Percentiles rank a stretch among this genome's conserved stretches.
These are phyloP conservation scores for Claviceps paspali DNA, from an alignment of 2,329 filamentous ascomycete genomes.

Conservation along the genomic window DNA sequence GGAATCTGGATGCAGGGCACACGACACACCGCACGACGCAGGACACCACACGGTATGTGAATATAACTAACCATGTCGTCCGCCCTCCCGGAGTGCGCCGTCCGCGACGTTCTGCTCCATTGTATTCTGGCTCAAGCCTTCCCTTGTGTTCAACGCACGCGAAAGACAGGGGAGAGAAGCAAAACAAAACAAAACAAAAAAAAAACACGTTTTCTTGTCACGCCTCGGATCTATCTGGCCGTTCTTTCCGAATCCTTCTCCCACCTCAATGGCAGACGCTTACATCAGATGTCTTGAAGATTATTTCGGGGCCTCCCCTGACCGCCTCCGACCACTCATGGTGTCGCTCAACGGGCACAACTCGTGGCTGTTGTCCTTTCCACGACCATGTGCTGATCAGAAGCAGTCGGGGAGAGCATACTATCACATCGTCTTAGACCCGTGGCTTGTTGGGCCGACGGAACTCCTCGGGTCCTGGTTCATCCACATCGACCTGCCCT, in stretches of 20 bases:
- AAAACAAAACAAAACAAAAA: too few relatives aligned
- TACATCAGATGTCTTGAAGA: conserved; percentile 7
- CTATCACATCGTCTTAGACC: conserved; percentile 19
- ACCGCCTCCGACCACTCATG: conserved; percentile 12
- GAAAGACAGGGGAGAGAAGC: too few relatives aligned
- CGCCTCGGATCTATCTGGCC: background rate
- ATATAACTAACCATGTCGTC: conserved; percentile 1
- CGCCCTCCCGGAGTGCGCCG: background rate
- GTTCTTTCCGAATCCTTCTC: background rate
- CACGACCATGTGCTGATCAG: conserved; percentile 12
- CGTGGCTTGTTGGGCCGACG: conserved; percentile 17
- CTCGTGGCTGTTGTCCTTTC: conserved; percentile 20
- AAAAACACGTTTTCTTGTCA: background rate
- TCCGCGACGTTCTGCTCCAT: too few relatives aligned
- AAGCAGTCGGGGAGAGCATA: conserved; percentile 10
- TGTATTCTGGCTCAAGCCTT: background rate
- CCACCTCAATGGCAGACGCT: conserved; percentile 7
- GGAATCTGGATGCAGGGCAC: background rate
- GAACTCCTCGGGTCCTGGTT: conserved; percentile 10
- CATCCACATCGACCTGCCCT: conserved; percentile 9
- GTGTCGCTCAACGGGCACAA: conserved; percentile 20
- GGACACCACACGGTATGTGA: background rate
- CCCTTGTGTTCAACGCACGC: background rate
- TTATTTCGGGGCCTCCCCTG: conserved; percentile 6
- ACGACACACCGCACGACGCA: background rate